phyloP scores from a whole-genome alignment of 441 rosid genomes.

The Pelargonium myrrhifolium region DNA sequence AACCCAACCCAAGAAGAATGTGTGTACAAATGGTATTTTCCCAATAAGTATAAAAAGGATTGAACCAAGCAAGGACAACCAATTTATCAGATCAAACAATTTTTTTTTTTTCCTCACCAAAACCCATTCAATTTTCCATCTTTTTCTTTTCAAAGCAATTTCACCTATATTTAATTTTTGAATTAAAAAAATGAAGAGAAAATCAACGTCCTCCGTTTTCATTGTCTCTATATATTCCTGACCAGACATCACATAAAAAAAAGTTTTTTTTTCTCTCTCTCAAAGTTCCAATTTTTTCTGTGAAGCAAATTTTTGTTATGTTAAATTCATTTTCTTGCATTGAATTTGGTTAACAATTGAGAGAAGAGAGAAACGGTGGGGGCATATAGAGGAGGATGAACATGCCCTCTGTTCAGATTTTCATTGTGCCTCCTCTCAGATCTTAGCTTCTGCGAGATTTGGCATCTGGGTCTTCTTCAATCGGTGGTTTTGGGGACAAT shows the following conservation, averaged over 20 bases:
- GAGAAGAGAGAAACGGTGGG: conserved; percentile 23
- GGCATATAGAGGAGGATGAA: conserved; percentile 32
- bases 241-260: conserved; percentile 17
- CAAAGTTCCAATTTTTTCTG: conserved; percentile 15
- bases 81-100: background rate
- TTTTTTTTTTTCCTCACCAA: background rate
- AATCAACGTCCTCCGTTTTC: conserved; percentile 18
- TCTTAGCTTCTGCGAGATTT: conserved; percentile 37
- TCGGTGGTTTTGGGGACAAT: conserved; percentile 36
- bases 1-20: background rate
- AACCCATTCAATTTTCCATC: background rate
- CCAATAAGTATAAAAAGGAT: background rate
- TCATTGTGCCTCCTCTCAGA: conserved; percentile 39
- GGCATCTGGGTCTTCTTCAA: conserved; percentile 34
- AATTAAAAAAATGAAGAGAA: background rate
- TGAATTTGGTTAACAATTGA: conserved; percentile 13
- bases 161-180: background rate
- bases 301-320: background rate
- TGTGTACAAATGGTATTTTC: background rate
- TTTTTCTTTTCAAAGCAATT: background rate
- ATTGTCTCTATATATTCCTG: conserved; percentile 26
- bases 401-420: conserved; percentile 34
- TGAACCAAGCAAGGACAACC: background rate
- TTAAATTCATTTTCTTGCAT: conserved; percentile 9
- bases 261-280: conserved; percentile 21